phyloP scores from a whole-genome alignment of 345 rosid genomes.

The Diplotaxis tenuifolia region DNA sequence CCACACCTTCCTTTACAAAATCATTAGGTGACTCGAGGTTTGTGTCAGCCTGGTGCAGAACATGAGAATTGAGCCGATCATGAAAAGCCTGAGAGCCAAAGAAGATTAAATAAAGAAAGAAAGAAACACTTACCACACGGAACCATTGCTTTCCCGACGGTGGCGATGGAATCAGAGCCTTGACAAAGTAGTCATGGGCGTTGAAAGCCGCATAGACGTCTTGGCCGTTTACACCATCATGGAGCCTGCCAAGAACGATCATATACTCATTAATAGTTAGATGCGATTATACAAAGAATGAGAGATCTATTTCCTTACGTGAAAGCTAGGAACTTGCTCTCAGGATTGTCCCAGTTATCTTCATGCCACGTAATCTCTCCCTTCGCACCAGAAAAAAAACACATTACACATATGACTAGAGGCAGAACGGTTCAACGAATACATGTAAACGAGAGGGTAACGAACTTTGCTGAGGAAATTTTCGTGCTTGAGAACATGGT shows the following conservation, averaged over 20 bases:
- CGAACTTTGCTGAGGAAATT: conserved; percentile 61
- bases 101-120: background rate
- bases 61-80: background rate
- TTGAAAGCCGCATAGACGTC: conserved; percentile 79
- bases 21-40: conserved; percentile 68
- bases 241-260: conserved; percentile 57
- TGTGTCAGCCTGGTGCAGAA: conserved; percentile 71
- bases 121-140: conserved; percentile 69
- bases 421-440: background rate
- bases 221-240: conserved; percentile 46
- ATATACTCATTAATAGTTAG: background rate
- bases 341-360: conserved; percentile 77
- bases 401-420: conserved; percentile 9
- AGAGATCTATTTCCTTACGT: conserved; percentile 50
- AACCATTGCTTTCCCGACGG: conserved; percentile 59
- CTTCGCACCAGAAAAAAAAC: conserved; percentile 38
- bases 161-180: conserved; percentile 63
- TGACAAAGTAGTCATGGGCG: conserved; percentile 65
- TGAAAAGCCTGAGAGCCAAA: background rate
- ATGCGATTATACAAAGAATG: background rate
- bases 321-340: conserved; percentile 92
- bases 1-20: conserved; percentile 57
- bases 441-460: conserved; percentile 4
- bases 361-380: conserved; percentile 92
- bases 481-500: conserved; percentile 47